phyloP scores from a whole-genome alignment of 345 rosid genomes.

The Acer yangbiense region DNA sequence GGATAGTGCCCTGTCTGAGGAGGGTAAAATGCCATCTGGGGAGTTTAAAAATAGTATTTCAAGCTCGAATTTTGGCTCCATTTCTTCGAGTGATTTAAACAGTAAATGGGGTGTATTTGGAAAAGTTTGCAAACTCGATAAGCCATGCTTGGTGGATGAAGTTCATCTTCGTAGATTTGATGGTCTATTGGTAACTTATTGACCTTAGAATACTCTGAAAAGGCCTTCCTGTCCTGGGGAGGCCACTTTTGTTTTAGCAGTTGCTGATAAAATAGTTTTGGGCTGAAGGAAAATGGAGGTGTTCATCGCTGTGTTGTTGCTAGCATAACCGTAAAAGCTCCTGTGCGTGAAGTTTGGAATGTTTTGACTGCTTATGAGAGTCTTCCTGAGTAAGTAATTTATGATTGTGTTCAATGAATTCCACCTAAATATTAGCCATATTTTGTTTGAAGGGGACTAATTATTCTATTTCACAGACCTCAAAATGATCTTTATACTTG shows the following conservation, averaged over 20 bases:
- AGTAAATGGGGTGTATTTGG: conserved; percentile 80
- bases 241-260: conserved; percentile 26
- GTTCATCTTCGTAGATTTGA: conserved; percentile 98
- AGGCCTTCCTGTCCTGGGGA: conserved; percentile 24
- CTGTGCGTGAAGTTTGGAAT: conserved; percentile 93
- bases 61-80: conserved; percentile 43
- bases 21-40: conserved; percentile 27
- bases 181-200: conserved; percentile 75
- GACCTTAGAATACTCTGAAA: conserved; percentile 26
- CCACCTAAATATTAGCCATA: background rate
- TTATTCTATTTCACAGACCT: background rate
- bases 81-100: conserved; percentile 52
- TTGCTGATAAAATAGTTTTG: conserved; percentile 43
- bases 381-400: conserved; percentile 81
- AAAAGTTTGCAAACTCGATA: conserved; percentile 75
- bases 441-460: background rate
- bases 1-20: conserved; percentile 32
- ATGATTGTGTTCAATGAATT: conserved; percentile 3
- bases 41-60: conserved; percentile 36
- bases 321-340: conserved; percentile 96
- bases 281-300: conserved; percentile 91
- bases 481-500: background rate
- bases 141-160: conserved; percentile 85
- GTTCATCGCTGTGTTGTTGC: conserved; percentile 93
- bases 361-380: conserved; percentile 88